These are phyloP conservation scores for Trametes pubescens DNA, from an alignment of 1,284 basidiomycete species.

Conservation along the genomic window DNA sequence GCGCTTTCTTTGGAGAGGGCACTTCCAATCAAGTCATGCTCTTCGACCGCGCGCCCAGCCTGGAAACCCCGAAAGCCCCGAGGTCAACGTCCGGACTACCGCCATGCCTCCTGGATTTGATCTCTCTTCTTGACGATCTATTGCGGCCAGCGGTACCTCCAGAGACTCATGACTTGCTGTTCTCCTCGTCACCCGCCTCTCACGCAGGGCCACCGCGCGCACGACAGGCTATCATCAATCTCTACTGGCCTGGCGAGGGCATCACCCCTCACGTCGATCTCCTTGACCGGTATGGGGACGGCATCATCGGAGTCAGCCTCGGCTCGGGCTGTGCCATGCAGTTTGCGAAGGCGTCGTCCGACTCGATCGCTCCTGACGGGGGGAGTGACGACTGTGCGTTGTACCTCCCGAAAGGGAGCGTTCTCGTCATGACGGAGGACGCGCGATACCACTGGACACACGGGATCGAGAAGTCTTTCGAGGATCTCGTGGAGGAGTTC, in stretches of 20 bases:
- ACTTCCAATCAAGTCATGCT: conserved; percentile 80
- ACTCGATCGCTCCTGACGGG: conserved; percentile 5
- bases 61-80: background rate
- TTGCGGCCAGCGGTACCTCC: conserved; percentile 57
- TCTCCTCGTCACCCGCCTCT: conserved; percentile 48
- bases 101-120: conserved; percentile 58
- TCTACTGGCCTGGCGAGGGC: conserved; percentile 82
- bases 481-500: conserved; percentile 52
- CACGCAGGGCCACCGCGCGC: conserved; percentile 49
- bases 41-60: conserved; percentile 59
- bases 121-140: conserved; percentile 56
- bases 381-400: conserved; percentile 41
- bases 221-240: conserved; percentile 82
- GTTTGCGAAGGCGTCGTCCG: conserved; percentile 49
- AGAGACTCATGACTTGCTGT: conserved; percentile 59
- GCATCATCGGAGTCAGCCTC: conserved; percentile 82
- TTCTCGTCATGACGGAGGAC: conserved; percentile 75
- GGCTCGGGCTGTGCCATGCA: conserved; percentile 79
- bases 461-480: conserved; percentile 63
- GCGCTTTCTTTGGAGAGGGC: conserved; percentile 61
- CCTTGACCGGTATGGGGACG: conserved; percentile 77
- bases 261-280: conserved; percentile 84
- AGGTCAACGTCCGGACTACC: conserved; percentile 54
- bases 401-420: conserved; percentile 70
- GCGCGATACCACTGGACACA: conserved; percentile 79